phyloP scores from a whole-genome alignment of 2,329 filamentous ascomycete species.

The Fusarium irregulare region DNA sequence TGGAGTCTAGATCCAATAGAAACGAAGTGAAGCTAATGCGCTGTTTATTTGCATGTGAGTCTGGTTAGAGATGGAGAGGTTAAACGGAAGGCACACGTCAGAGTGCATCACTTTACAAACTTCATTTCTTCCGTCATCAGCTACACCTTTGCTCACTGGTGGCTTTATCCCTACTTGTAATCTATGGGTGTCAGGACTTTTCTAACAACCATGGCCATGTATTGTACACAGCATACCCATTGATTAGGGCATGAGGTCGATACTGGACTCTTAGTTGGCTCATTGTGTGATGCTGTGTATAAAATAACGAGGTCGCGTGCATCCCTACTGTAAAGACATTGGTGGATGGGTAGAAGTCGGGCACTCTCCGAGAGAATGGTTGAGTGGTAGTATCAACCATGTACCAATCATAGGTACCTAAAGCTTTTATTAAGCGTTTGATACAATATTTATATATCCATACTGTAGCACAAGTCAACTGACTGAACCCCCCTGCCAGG shows the following conservation, averaged over 20 bases:
- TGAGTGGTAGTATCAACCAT: not conserved
- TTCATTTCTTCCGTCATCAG: slow-evolving; percentile 5
- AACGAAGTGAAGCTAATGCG: not conserved
- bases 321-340: slow-evolving; percentile 4
- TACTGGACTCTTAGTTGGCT: not conserved
- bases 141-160: not conserved
- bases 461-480: slow-evolving; percentile 28
- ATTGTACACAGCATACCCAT: slow-evolving; percentile 1
- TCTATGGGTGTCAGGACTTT: not conserved
- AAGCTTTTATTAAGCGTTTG: no score
- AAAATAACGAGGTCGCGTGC: slow-evolving; percentile 31
- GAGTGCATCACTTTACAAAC: slow-evolving; percentile 12
- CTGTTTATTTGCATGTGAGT: slow-evolving; percentile 30
- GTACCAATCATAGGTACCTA: not conserved
- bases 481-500: slow-evolving; percentile 26
- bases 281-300: not conserved
- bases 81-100: slow-evolving; percentile 12
- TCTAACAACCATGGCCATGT: not conserved
- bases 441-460: not conserved
- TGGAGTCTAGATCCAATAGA: not conserved
- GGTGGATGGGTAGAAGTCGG: slow-evolving; percentile 8
- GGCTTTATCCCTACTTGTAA: not conserved
- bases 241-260: not conserved
- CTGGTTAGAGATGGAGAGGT: not conserved
- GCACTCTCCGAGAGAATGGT: not conserved